Evolutionary conservation across 108 stramenopile species (phyloP).

Genomic region (Schizochytrium sp.): DNA sequence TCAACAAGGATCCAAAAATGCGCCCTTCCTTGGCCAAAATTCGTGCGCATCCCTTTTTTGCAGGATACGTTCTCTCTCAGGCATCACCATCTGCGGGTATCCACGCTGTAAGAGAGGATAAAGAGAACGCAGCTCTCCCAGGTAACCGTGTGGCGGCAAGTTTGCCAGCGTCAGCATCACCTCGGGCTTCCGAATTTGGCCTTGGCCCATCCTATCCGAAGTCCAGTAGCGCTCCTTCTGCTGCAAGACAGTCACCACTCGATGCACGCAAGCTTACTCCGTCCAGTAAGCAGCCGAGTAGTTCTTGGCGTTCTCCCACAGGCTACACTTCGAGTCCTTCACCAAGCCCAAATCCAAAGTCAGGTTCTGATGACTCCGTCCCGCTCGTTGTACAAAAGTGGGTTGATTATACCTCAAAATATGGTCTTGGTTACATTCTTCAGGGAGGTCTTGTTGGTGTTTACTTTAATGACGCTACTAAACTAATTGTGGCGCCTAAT

Average conservation of each 20-base stretch:
- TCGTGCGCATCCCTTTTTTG: constrained; percentile 85
- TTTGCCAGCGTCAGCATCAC: neutral
- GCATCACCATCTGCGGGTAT: neutral
- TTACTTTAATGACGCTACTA: constrained; percentile 96
- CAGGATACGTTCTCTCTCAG: neutral
- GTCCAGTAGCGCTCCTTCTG: neutral
- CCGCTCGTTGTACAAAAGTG: constrained; percentile 89
- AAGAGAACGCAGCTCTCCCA: constrained; percentile 23
- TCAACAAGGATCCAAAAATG: constrained; percentile 87
- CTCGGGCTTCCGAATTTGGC: neutral
- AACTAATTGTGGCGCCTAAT: constrained; percentile 86
- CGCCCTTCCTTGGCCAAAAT: constrained; percentile 85
- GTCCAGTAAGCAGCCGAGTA: too few species aligned
- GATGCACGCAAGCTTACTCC: too few species aligned
- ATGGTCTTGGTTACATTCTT: constrained; percentile 94
- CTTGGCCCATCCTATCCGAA: neutral
- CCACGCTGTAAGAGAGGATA: neutral
- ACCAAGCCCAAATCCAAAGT: neutral
- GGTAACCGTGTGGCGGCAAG: neutral
- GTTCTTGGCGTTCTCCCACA: too few species aligned
- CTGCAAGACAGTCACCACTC: too few species aligned
- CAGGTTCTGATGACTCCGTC: neutral
- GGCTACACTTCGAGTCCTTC: neutral
- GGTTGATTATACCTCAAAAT: constrained; percentile 98
- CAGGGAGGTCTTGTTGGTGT: constrained; percentile 96